A percentile compares a stretch with the other conserved stretches of the same genome.
Conservation (phyloP, 169 alveolate species). For the Cryptosporidium meleagridis region DNA sequence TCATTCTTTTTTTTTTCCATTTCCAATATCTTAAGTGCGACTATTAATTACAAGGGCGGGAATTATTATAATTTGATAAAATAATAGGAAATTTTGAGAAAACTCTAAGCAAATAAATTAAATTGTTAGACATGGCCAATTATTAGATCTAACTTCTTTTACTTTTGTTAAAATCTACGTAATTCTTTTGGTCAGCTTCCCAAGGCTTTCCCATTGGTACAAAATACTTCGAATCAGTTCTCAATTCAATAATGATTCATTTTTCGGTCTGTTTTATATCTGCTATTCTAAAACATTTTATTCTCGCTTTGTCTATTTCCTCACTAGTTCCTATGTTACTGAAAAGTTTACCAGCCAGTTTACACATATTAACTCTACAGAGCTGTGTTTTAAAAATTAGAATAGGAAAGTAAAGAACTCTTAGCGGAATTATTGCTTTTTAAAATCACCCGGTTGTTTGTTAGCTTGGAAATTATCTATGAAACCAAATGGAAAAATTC, state of each 20-base stretch:
- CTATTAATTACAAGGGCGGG: not conserved
- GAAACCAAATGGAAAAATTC: not conserved
- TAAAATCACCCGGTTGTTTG: not conserved
- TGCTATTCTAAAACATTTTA: not conserved
- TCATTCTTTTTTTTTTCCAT: not conserved
- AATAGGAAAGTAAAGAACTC: not conserved
- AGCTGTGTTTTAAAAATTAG: not conserved
- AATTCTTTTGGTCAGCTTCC: not conserved
- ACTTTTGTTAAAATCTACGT: not conserved
- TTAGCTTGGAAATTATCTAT: not conserved
- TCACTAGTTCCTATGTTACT: not conserved
- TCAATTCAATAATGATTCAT: not conserved
- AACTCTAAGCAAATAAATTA: not conserved
- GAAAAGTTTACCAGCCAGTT: not conserved
- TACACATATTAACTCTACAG: not conserved
- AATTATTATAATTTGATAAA: too few relatives aligned
- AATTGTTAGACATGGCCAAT: not conserved
- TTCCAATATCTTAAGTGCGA: too few relatives aligned
- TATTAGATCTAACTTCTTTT: not conserved
- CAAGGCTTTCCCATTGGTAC: not conserved
- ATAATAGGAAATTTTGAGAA: too few relatives aligned
- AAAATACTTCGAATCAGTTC: not conserved
- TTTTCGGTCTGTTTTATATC: not conserved
- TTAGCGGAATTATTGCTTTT: not conserved
- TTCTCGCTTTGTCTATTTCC: not conserved